Percentiles rank a stretch among this genome's conserved stretches.
Evolutionary conservation across 345 rosid genomes (phyloP).

Genomic region (Aquilaria yunnanensis): DNA sequence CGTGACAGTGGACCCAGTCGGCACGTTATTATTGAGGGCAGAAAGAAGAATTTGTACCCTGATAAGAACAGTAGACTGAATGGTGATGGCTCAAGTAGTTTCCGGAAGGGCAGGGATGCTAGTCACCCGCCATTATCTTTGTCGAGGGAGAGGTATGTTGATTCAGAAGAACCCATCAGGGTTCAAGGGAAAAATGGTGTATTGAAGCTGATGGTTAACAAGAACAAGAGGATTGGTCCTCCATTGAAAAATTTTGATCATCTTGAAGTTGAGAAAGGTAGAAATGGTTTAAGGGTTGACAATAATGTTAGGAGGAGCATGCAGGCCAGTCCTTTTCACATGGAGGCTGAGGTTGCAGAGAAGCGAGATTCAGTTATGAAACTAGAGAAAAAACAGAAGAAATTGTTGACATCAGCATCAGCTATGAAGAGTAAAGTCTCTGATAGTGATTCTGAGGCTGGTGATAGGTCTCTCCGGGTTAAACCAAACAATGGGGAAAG

Average conservation of each 20-base stretch:
- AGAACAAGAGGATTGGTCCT: slow-evolving; percentile 47
- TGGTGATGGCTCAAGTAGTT: slow-evolving; percentile 24
- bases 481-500: slow-evolving; percentile 32
- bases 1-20: slow-evolving; percentile 46
- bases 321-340: slow-evolving; percentile 22
- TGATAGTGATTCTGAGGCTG: slow-evolving; percentile 41
- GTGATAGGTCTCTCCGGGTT: slow-evolving; percentile 36
- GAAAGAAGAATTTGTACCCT: slow-evolving; percentile 35
- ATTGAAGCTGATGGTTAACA: slow-evolving; percentile 81
- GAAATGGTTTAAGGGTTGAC: slow-evolving; percentile 31
- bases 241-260: slow-evolving; percentile 34
- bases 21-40: slow-evolving; percentile 42
- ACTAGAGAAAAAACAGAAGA: slow-evolving; percentile 31
- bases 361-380: slow-evolving; percentile 29
- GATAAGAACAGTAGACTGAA: slow-evolving; percentile 36
- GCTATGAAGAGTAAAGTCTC: slow-evolving; percentile 34
- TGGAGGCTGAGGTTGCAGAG: slow-evolving; percentile 34
- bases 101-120: slow-evolving; percentile 31
- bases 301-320: slow-evolving; percentile 38
- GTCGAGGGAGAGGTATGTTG: slow-evolving; percentile 37
- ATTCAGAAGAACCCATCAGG: slow-evolving; percentile 61
- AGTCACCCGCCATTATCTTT: slow-evolving; percentile 25
- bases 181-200: slow-evolving; percentile 95
- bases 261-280: slow-evolving; percentile 30
- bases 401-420: slow-evolving; percentile 26